These are phyloP conservation scores for Alloascoidea hylecoeti DNA, from an alignment of 805 yeast genomes.

Conservation along the genomic window DNA sequence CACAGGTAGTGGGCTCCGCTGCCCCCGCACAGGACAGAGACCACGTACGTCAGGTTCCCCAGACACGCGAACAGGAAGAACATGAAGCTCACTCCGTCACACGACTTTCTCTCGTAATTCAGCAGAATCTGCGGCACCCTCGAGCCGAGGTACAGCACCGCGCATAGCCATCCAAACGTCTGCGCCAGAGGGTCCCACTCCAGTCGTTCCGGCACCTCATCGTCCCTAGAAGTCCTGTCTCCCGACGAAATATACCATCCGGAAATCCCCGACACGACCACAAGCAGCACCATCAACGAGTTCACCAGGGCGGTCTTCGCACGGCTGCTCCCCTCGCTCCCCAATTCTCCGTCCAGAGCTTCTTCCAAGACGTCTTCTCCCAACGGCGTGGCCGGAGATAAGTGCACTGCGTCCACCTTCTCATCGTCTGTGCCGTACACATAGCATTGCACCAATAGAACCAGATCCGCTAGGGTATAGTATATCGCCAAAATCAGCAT, in stretches of 20 bases:
- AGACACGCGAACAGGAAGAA: conserved; percentile 91
- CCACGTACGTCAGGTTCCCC: conserved; percentile 85
- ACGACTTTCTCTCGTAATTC: conserved; percentile 76
- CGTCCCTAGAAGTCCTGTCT: not conserved
- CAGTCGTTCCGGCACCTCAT: conserved; percentile 17
- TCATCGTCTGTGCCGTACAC: conserved; percentile 52
- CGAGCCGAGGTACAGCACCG: conserved; percentile 68
- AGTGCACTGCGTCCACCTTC: conserved; percentile 57
- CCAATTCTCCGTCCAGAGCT: conserved; percentile 23
- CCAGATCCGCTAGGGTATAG: conserved; percentile 83
- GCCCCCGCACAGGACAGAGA: conserved; percentile 69
- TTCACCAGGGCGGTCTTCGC: not conserved
- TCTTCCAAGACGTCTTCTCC: conserved; percentile 58
- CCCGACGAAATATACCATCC: not conserved
- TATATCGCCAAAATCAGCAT: conserved; percentile 86
- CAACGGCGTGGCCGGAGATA: conserved; percentile 82
- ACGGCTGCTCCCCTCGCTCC: conserved; percentile 8
- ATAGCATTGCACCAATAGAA: conserved; percentile 71
- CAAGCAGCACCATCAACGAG: not conserved
- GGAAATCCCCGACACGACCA: no score
- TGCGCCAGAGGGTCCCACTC: conserved; percentile 73
- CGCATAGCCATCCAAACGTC: conserved; percentile 73
- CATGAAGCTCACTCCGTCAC: conserved; percentile 90
- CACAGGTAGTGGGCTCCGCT: conserved; percentile 53
- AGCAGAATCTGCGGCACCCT: conserved; percentile 84